A percentile compares a stretch with the other conserved stretches of the same genome.
Evolutionary conservation across 352 stramenopile genomes (phyloP).

Genomic region (Phytophthora hybrid): DNA sequence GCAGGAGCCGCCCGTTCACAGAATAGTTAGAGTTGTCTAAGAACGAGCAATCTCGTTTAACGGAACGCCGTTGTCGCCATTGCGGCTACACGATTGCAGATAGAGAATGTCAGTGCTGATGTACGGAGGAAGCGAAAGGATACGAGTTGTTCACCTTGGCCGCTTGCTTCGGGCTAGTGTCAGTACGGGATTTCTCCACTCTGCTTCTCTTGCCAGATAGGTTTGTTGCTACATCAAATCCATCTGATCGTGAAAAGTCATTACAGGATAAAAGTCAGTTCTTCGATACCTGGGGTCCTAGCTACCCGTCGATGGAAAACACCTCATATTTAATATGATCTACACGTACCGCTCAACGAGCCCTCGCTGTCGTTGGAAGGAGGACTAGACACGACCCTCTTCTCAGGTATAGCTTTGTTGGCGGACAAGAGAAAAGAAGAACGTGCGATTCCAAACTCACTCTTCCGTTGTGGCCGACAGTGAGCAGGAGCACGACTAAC

Average conservation of each 20-base stretch:
- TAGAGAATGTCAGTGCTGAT: conserved; percentile 1
- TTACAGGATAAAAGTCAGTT: conserved; percentile 8
- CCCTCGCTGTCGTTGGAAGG: conserved; percentile 46
- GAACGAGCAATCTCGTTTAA: conserved; percentile 73
- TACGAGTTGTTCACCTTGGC: conserved; percentile 19
- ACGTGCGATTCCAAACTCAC: conserved; percentile 6
- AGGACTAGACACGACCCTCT: conserved; percentile 2
- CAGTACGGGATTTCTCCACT: not conserved
- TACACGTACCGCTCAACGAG: conserved; percentile 51
- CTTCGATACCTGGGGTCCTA: not conserved
- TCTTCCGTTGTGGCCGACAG: conserved; percentile 10
- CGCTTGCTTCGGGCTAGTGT: conserved; percentile 3
- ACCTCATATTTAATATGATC: not conserved
- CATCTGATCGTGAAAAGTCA: conserved; percentile 30
- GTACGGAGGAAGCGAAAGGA: not conserved
- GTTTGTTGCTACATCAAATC: conserved; percentile 40
- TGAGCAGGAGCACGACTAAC: conserved; percentile 6
- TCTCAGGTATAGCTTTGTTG: conserved; percentile 16
- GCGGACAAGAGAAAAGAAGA: conserved; percentile 8
- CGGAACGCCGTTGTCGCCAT: conserved; percentile 60
- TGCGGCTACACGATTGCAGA: conserved; percentile 21
- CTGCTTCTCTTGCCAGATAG: conserved; percentile 12
- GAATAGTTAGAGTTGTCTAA: conserved; percentile 44
- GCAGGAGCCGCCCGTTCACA: conserved; percentile 30
- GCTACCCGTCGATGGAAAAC: not conserved